Evolutionary conservation across 2,329 filamentous ascomycete species (phyloP).

Genomic region (Talaromyces sp.): DNA sequence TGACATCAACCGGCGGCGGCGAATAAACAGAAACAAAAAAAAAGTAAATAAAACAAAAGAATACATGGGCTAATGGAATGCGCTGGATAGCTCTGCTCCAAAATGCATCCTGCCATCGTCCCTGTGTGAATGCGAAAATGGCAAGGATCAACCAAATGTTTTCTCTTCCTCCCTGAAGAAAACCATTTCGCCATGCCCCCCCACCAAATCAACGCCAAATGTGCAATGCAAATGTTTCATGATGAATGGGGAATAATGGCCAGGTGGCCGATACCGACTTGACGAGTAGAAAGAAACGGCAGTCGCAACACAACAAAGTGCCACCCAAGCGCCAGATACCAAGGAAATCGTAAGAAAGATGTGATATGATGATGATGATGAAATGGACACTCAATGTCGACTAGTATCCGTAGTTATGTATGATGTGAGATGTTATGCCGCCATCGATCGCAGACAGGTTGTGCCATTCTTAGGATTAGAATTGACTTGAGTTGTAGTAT

Average conservation of each 20-base stretch:
- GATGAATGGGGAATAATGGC: conserved; percentile 3
- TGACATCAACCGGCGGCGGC: conserved; percentile 6
- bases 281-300: background rate
- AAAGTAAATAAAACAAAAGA: background rate
- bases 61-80: background rate
- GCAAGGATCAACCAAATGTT: conserved; percentile 4
- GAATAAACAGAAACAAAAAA: background rate
- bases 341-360: conserved; percentile 5
- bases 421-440: background rate
- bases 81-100: background rate
- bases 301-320: conserved; percentile 7
- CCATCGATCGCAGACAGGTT: background rate
- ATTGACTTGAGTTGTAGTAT: background rate
- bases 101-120: background rate
- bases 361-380: background rate
- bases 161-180: conserved; percentile 6
- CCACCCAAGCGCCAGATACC: conserved; percentile 8
- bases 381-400: background rate
- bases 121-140: conserved; percentile 5
- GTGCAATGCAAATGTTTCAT: conserved; percentile 10
- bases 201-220: conserved; percentile 10
- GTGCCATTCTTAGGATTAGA: background rate
- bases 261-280: background rate
- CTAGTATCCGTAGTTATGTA: background rate
- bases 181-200: conserved; percentile 6